Base-by-base conservation (phyloP, 495 filamentous ascomycete species). In the Penicillium odoratum region DNA sequence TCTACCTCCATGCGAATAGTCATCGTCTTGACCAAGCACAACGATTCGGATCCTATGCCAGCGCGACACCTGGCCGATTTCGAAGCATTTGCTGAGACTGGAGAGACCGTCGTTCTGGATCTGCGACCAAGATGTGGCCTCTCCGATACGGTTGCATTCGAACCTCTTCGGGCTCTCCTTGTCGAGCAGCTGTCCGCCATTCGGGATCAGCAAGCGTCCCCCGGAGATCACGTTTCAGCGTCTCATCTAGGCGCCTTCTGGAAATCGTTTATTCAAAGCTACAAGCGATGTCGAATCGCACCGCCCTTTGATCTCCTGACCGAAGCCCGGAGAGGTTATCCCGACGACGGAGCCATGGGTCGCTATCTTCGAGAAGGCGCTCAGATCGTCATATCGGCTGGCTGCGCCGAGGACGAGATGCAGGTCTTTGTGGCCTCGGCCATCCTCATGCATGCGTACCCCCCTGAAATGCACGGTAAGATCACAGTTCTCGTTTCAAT, bases 381-480 rank as follows among this genome's bases (percentile, higher is more conserved):
- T 7, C 25, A 48, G 11, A 29, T 11, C 46, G 11, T 43, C 15
- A 43, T 48, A 47, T 53, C 48, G 13, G 29, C 25, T 42, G 3
- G 30, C 31, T 29, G 30, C 30, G 9, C 31, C 15, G 26, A 34
- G 42, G 57, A 44, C 25, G 52, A 56, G 3, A 13, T 51, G 13
- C 13, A 48, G 13, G 40, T 29, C 26, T 43, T 60, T 46, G 30
- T 60, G 16, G 53, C 53, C 15, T 45, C 40, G n/a, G 58, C 48
- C 5, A 34, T 60, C 9, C 16, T 60, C 5, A 56, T 60, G 51
- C 16, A 59, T 45, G 45, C 51, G 13, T 59, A 59, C 36, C 57
- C 57, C 26, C 57, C 51, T 43, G 50, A 34, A 28, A 59, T 59
- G 51, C 57, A 59, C 48, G 25, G 51, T 59, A 48, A 59, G 57